Percentiles rank a stretch among this genome's conserved stretches.
Evolutionary conservation across 2,329 filamentous ascomycete species (phyloP).

Genomic region (Paecilomyces sp.): DNA sequence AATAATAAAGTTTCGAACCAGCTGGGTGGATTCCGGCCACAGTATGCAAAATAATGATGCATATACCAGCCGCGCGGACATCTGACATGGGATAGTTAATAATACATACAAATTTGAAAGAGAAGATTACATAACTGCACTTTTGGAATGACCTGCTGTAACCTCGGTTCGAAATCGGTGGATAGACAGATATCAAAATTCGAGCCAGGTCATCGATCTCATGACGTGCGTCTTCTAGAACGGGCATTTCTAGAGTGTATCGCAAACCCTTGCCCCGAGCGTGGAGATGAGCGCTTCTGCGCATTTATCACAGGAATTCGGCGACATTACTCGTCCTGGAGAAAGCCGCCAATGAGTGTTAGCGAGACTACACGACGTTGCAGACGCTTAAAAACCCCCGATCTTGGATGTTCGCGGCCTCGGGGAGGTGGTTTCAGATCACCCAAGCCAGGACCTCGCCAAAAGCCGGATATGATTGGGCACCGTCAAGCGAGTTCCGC

Average conservation of each 20-base stretch:
- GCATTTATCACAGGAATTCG: not conserved
- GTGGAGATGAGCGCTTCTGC: not conserved
- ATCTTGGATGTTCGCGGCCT: not conserved
- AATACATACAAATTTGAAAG: not conserved
- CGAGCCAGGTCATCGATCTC: not conserved
- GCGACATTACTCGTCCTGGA: not conserved
- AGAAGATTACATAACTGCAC: not conserved
- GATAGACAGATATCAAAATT: not conserved
- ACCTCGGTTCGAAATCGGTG: not conserved
- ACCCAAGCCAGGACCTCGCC: conserved; percentile 17
- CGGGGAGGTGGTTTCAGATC: not conserved
- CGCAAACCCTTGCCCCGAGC: not conserved
- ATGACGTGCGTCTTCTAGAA: not conserved
- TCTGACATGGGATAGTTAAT: too few species aligned
- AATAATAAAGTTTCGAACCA: not conserved
- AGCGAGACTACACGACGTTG: not conserved
- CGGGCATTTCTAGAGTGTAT: not conserved
- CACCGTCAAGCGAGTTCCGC: conserved; percentile 13
- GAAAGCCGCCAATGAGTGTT: not conserved
- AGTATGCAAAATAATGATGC: too few species aligned
- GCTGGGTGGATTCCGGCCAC: not conserved
- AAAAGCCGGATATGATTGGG: conserved; percentile 28
- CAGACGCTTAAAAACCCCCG: not conserved
- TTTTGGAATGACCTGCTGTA: not conserved
- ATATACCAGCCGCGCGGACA: too few species aligned